A percentile compares a stretch with the other conserved stretches of the same genome.
These are phyloP conservation scores for Aspergillus ochraceoroseus DNA, from an alignment of 2,329 filamentous ascomycete species.

Conservation along the genomic window DNA sequence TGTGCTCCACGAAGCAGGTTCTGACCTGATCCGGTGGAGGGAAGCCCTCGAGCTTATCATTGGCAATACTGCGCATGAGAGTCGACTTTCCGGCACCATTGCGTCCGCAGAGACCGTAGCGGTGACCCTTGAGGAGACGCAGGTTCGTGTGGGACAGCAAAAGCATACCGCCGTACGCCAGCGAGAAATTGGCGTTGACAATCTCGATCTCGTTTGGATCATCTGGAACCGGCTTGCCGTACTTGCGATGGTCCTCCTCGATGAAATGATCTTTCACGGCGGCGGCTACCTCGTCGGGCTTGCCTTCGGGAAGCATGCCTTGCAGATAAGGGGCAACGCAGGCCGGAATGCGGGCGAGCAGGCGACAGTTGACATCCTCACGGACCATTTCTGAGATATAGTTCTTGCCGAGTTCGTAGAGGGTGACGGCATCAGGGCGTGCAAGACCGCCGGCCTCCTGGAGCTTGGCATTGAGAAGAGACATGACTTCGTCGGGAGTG, in stretches of 20 bases:
- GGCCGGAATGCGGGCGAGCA: conserved; percentile 64
- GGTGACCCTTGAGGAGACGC: conserved; percentile 88
- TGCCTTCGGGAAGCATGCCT: conserved; percentile 59
- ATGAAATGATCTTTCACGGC: conserved; percentile 73
- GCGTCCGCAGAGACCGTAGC: conserved; percentile 92
- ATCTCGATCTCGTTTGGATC: conserved; percentile 93
- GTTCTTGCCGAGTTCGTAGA: conserved; percentile 62
- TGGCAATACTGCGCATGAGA: conserved; percentile 92
- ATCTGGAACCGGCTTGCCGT: conserved; percentile 75
- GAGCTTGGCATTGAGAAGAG: conserved; percentile 69
- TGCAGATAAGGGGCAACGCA: conserved; percentile 71
- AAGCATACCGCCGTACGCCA: conserved; percentile 97
- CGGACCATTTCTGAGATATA: conserved; percentile 82
- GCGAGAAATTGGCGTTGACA: conserved; percentile 94
- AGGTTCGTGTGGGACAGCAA: conserved; percentile 94
- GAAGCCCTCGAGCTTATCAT: conserved; percentile 95
- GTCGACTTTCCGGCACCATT: conserved; percentile 99
- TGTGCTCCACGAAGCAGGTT: conserved; percentile 98
- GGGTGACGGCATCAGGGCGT: conserved; percentile 56
- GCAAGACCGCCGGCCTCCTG: conserved; percentile 62
- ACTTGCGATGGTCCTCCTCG: conserved; percentile 81
- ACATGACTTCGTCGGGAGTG: conserved; percentile 64
- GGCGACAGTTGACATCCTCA: conserved; percentile 80
- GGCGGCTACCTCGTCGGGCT: conserved; percentile 62
- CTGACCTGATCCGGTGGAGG: conserved; percentile 85